Conservation (phyloP, 2,329 filamentous ascomycete genomes). For the Pseudonectria buxi region DNA sequence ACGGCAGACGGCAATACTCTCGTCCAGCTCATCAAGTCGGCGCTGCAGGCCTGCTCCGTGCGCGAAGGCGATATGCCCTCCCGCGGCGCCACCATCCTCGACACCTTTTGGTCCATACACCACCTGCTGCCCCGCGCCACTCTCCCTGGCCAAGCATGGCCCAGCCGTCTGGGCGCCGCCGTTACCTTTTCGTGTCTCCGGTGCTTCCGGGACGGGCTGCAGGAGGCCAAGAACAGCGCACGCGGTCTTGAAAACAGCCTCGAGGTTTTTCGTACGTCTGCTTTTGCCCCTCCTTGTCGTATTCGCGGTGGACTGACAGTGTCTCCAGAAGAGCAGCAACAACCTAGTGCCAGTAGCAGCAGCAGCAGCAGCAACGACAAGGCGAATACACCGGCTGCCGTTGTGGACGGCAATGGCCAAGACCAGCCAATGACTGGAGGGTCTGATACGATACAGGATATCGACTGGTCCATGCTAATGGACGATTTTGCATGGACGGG, state of each 20-base stretch:
- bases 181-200: conserved; percentile 44
- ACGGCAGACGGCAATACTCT: conserved; percentile 24
- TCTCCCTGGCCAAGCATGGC: conserved; percentile 34
- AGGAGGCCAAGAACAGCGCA: conserved; percentile 28
- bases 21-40: conserved; percentile 26
- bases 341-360: conserved; percentile 1
- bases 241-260: conserved; percentile 24
- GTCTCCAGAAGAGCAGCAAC: conserved; percentile 1
- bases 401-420: conserved; percentile 5
- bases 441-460: conserved; percentile 34
- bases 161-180: conserved; percentile 41
- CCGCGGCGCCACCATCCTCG: conserved; percentile 39
- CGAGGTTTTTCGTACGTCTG: conserved; percentile 24
- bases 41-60: conserved; percentile 37
- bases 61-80: conserved; percentile 43
- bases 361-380: no score
- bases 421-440: conserved; percentile 14
- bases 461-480: conserved; percentile 45
- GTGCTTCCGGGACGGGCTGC: conserved; percentile 38
- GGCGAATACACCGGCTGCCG: neutral
- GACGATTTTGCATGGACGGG: conserved; percentile 42
- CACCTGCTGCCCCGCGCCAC: conserved; percentile 32
- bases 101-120: conserved; percentile 41
- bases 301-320: neutral
- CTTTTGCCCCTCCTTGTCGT: neutral